Evolutionary conservation across 148 eudicot genomes (phyloP), one percentile per base, ranked within the genome.

Genomic region (Vaccinium myrtillus): DNA sequence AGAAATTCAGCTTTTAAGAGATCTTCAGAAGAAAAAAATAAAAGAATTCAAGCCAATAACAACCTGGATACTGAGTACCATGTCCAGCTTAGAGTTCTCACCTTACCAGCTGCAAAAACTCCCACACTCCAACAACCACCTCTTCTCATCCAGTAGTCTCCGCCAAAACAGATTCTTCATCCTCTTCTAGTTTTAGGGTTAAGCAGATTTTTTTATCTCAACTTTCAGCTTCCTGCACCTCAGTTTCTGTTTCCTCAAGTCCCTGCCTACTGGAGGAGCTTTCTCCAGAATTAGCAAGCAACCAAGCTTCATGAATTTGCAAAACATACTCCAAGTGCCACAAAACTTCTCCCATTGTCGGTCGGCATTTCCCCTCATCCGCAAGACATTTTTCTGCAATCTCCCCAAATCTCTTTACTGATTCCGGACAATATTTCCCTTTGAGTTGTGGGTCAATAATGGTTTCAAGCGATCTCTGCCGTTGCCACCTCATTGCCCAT

Each of bases 271-370:
- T 46, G 0, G 74, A 36, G 49, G 63, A 49, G 65, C 46, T 61
- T 48, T 76, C 81, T 59, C 25, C 55, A 16, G 54, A 73, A 53
- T 77, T 76, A 50, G 54, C 85, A 36, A 2, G 43, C 81, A 61
- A 21, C 85, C 85, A 83, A 61, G 56, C 85, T 58, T 75, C 81
- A 21, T 83, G 85, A 83, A 83, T 27, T 59, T 83, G 85, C 25
- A 75, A 48, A 15, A 77, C 75, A 58, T 76, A 75, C 80, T 83
- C 85, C 85, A 83, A 83, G 55, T 75, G 85, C 85, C 85, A 83
- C 73, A 83, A 48, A 59, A 83, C 74, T 83, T 83, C 85, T n/a
- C 85, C 85, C 85, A 83, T 76, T 23, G 85, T 83, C 46, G 85
- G 81, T 78, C 85, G 53, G 27, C 56, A 15, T 74, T 83, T 83